These are phyloP conservation scores for Selaginella tamariscina DNA, from an alignment of 75 land plant genomes.

Conservation along the genomic window DNA sequence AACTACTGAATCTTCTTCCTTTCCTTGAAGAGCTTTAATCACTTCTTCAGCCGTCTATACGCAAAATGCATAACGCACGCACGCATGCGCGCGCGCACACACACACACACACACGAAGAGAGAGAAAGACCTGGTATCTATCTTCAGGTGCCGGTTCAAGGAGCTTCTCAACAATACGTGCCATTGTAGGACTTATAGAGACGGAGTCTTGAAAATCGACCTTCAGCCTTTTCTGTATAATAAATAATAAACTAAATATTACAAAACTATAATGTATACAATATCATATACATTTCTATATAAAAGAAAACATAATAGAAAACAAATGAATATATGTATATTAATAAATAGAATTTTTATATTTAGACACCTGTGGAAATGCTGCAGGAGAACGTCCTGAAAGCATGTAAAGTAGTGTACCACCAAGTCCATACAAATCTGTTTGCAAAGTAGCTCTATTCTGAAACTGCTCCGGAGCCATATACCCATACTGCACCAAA, in stretches of 20 bases:
- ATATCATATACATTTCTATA: too few relatives aligned
- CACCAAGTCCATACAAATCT: constrained; percentile 40
- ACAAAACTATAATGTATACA: too few relatives aligned
- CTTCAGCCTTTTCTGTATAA: constrained; percentile 34
- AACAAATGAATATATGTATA: not conserved
- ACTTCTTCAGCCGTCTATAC: constrained; percentile 34
- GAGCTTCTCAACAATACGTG: constrained; percentile 26
- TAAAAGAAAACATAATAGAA: not conserved
- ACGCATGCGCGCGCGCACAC: not conserved
- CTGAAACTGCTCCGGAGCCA: constrained; percentile 53
- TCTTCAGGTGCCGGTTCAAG: constrained; percentile 46
- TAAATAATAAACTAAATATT: not conserved
- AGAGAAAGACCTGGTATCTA: constrained; percentile 31
- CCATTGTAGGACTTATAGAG: constrained; percentile 19
- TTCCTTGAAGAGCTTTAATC: constrained; percentile 18
- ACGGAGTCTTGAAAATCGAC: constrained; percentile 30
- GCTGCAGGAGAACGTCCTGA: constrained; percentile 37
- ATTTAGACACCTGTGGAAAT: constrained; percentile 31
- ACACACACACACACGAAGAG: not conserved
- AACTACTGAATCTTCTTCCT: not conserved
- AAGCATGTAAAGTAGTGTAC: constrained; percentile 31
- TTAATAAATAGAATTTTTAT: not conserved
- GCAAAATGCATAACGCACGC: not conserved
- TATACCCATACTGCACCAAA: constrained; percentile 39
- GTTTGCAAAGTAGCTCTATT: constrained; percentile 37